Evolutionary conservation across 169 alveolate genomes (phyloP).

Genomic region (Besnoitia besnoiti): DNA sequence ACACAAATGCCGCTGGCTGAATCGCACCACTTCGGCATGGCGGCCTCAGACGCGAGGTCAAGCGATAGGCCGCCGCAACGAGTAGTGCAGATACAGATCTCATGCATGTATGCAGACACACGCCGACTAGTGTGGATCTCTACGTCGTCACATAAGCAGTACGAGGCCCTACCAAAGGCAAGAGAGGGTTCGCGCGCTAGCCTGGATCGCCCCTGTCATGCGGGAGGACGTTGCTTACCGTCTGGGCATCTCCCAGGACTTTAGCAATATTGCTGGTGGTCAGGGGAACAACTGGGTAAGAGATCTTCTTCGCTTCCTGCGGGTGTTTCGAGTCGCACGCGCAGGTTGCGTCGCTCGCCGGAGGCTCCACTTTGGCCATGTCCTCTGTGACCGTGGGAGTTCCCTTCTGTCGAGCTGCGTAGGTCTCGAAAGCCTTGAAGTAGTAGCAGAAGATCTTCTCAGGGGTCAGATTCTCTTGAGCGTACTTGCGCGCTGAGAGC

Average conservation of each 20-base stretch:
- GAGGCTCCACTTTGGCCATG: conserved; percentile 53
- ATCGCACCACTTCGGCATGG: no score
- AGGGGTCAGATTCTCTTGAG: conserved; percentile 43
- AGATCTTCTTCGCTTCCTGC: not conserved
- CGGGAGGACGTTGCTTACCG: conserved; percentile 29
- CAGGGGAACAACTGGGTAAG: conserved; percentile 56
- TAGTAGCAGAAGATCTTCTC: conserved; percentile 64
- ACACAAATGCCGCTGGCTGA: no score
- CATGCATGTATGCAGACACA: no score
- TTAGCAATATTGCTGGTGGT: conserved; percentile 40
- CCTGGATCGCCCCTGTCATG: no score
- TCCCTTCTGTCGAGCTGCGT: conserved; percentile 57
- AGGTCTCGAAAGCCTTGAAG: conserved; percentile 52
- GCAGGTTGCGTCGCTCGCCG: not conserved
- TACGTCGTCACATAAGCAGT: no score
- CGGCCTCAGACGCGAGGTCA: no score
- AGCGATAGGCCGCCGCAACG: no score
- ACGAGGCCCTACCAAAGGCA: no score
- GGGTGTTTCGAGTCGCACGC: not conserved
- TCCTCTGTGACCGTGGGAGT: conserved; percentile 48
- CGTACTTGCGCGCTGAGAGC: conserved; percentile 62
- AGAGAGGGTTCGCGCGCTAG: no score
- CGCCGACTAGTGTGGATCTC: no score
- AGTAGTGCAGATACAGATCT: no score
- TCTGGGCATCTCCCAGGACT: conserved; percentile 12